Conservation (phyloP, 1,139 yeast species). For the Pichia kudriavzevii region DNA sequence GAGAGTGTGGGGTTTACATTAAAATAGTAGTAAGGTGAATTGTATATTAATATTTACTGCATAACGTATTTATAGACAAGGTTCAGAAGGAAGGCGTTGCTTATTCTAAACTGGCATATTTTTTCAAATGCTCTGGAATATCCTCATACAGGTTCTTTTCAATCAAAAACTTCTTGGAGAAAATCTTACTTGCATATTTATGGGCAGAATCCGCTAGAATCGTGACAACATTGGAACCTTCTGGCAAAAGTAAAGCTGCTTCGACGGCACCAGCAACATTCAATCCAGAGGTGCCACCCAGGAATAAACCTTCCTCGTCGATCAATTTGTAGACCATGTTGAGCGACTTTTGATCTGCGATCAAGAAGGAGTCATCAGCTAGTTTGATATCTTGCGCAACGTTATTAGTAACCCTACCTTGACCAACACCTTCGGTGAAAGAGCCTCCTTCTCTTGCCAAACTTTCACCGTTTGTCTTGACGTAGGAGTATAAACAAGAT, state of each 20-base stretch:
- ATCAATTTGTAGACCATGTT: constrained; percentile 74
- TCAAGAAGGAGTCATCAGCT: constrained; percentile 66
- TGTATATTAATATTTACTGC: neutral
- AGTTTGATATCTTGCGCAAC: constrained; percentile 61
- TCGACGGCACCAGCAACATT: constrained; percentile 67
- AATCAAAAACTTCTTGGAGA: constrained; percentile 70
- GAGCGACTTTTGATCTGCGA: constrained; percentile 67
- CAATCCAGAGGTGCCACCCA: constrained; percentile 81
- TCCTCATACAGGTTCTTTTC: constrained; percentile 56
- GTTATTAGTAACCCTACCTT: constrained; percentile 84
- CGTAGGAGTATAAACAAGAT: constrained; percentile 71
- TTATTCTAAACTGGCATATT: constrained; percentile 44
- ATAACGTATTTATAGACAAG: neutral
- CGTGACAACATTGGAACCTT: constrained; percentile 76
- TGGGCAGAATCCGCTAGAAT: constrained; percentile 84
- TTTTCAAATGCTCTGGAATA: constrained; percentile 63
- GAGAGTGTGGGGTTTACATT: constrained; percentile 87
- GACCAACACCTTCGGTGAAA: constrained; percentile 94
- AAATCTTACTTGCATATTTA: constrained; percentile 74
- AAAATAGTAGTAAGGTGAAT: neutral
- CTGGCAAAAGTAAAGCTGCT: constrained; percentile 52
- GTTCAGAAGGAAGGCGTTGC: neutral
- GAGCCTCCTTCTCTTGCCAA: constrained; percentile 63
- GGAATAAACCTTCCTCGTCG: constrained; percentile 82
- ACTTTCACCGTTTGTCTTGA: constrained; percentile 37